Conservation (phyloP, 2,329 filamentous ascomycete species). For the Fusarium siculi region DNA sequence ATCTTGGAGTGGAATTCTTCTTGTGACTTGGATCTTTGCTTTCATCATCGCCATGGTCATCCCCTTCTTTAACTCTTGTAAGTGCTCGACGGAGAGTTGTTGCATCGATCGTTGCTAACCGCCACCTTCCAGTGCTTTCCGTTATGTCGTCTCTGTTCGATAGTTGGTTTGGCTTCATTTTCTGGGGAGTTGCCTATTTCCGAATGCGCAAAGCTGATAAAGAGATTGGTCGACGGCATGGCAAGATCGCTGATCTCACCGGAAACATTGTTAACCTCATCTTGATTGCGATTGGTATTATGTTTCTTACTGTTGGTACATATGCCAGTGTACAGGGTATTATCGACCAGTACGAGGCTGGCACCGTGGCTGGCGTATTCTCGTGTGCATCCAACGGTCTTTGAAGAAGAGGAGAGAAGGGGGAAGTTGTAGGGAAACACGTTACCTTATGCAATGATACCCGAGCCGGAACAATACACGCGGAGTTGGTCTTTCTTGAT, state of each 20-base stretch:
- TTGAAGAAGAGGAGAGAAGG: constrained; percentile 45
- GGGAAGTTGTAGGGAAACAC: neutral
- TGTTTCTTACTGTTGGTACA: constrained; percentile 84
- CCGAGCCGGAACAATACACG: constrained; percentile 5
- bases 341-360: constrained; percentile 74
- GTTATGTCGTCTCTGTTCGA: constrained; percentile 91
- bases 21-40: constrained; percentile 80
- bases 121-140: constrained; percentile 61
- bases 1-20: constrained; percentile 79
- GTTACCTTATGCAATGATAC: constrained; percentile 11
- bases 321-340: constrained; percentile 82
- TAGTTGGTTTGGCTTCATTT: constrained; percentile 95
- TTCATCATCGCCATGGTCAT: constrained; percentile 95
- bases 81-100: constrained; percentile 40
- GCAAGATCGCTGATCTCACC: constrained; percentile 59
- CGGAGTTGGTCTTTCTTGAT: neutral
- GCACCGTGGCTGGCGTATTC: constrained; percentile 77
- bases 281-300: constrained; percentile 79
- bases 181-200: constrained; percentile 87
- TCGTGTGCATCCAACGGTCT: constrained; percentile 76
- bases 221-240: constrained; percentile 62
- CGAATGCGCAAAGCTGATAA: constrained; percentile 76
- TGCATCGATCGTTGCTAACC: constrained; percentile 1
- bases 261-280: constrained; percentile 75
- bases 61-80: constrained; percentile 85